Base-by-base conservation (phyloP, 129 eudicot species). In the Lonicera japonica region DNA sequence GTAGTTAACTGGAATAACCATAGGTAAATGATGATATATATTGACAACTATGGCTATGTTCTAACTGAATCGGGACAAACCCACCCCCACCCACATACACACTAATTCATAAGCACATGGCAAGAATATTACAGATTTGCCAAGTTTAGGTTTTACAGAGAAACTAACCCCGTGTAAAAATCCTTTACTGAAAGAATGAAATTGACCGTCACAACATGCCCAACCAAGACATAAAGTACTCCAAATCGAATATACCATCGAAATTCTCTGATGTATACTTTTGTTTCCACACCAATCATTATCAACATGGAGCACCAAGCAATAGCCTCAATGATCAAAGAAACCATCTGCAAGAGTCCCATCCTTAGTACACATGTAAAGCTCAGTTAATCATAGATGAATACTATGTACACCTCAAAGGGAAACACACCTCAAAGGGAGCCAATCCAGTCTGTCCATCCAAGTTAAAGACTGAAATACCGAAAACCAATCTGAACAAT, bases 161-260 rank as follows among this genome's bases (percentile, higher is more conserved):
- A 74, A 72, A 73, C 77, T 61, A 43, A 90, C 98, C 92, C 74
- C 47, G 66, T 39, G 40, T 74, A 88, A 53, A 57, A 76, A 14
- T 88, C 83, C 69, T 46, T 70, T 63, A 85, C 79, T 4, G 99
- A 78, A 62, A 85, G 79, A 67, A 83, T 66, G 51, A 85, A 73
- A 65, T 78, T 82, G 54, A 88, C 73, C 82, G 82, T 78, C 29
- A 85, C 99, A 59, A 60, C 78, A 70, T 94, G 91, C 64, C 87
- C 99, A 19, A 94, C 87, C 73, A 88, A 67, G 45, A 71, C 80
- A 63, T 94, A 94, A 25, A 84, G 25, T 22, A 88, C 85, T n/a
- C 89, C 96, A 67, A 94, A 94, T 20, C 99, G 62, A 69, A 88
- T 85, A 73, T 73, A 82, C 99, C 99, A 88, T 21, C 92, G 83